Base-by-base conservation (phyloP, 83 land plant species). In the Diphasiastrum complanatum region DNA sequence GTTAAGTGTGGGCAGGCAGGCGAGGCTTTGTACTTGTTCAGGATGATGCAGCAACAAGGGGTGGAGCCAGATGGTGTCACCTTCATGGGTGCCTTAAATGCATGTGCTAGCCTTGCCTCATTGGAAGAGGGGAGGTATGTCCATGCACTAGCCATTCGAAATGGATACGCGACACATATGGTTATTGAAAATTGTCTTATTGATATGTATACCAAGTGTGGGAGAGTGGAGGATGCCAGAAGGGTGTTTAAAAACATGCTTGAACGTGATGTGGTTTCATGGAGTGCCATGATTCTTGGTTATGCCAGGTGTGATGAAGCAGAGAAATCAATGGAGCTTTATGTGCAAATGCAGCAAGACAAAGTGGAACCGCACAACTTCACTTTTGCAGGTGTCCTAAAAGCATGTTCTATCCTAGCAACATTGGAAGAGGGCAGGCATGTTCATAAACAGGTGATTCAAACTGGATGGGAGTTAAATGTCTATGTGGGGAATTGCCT, bases 1-100 rank as follows among this genome's bases (percentile, higher is more conserved):
- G 78, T 82, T 22, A 74, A 65, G 53, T 74, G 68, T 58, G 85
- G 85, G 41, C 47, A 47, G 0, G 71, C 74, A 48, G 19, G 31
- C 12, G 79, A 78, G 54, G 85, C 82, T 29, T 36, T 82, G 38
- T 59, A 66, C 43, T 72, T 82, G 28, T 52, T 82, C 69, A 71
- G 78, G 29, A 61, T 70, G 29, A 78, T 82, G 85, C 63, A 69
- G 49, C 73, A 66, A 19, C 82, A 78, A 43, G 85, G 79, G 12
- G 35, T 82, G 16, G 34, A 75, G 47, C 66, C 79, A 1, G 82
- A 82, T 58, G 79, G 78, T 25, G 68, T 71, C 45, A 57, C 63
- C 16, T 49, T 66, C 20, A 2, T n/a, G n/a, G n/a, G n/a, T n/a
- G n/a, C n/a, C n/a, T n/a, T n/a, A n/a, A n/a, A n/a, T n/a, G n/a